These are phyloP conservation scores for Phytophthora sojae DNA, from an alignment of 352 stramenopile species.

Conservation along the genomic window DNA sequence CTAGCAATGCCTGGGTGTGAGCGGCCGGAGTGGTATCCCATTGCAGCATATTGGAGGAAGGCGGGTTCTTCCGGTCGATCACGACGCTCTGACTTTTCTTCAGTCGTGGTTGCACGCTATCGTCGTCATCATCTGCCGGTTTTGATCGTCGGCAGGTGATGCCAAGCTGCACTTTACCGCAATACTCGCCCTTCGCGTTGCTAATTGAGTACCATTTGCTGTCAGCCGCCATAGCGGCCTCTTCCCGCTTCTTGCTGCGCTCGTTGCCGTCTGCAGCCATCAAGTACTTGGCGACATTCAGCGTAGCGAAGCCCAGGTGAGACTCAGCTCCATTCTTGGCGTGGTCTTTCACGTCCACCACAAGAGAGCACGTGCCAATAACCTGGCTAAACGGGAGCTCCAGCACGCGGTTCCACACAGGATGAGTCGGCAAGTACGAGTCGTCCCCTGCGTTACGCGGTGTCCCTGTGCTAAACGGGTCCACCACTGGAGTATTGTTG, in stretches of 20 bases:
- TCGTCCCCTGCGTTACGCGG: conserved; percentile 64
- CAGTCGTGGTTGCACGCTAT: conserved; percentile 59
- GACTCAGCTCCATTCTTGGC: conserved; percentile 47
- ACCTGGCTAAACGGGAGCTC: conserved; percentile 76
- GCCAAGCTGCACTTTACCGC: conserved; percentile 82
- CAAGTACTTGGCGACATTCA: conserved; percentile 88
- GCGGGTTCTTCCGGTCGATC: conserved; percentile 75
- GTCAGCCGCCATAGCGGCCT: conserved; percentile 74
- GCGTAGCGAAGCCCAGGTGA: conserved; percentile 68
- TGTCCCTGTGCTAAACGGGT: conserved; percentile 66
- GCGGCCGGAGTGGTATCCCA: conserved; percentile 58
- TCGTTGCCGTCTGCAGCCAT: conserved; percentile 64
- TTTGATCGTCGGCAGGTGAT: conserved; percentile 71
- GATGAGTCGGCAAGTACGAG: conserved; percentile 72
- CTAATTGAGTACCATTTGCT: conserved; percentile 88
- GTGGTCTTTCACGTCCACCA: conserved; percentile 79
- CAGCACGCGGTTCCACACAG: conserved; percentile 87
- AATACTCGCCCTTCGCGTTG: conserved; percentile 88
- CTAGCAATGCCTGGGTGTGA: conserved; percentile 40
- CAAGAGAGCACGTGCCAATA: conserved; percentile 80
- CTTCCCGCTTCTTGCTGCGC: conserved; percentile 58
- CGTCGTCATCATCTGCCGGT: conserved; percentile 29
- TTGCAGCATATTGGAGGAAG: conserved; percentile 79
- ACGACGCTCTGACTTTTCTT: conserved; percentile 84
- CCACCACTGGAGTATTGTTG: conserved; percentile 23